Evolutionary conservation across 345 rosid species (phyloP).

Genomic region (Eucalyptus sp.): DNA sequence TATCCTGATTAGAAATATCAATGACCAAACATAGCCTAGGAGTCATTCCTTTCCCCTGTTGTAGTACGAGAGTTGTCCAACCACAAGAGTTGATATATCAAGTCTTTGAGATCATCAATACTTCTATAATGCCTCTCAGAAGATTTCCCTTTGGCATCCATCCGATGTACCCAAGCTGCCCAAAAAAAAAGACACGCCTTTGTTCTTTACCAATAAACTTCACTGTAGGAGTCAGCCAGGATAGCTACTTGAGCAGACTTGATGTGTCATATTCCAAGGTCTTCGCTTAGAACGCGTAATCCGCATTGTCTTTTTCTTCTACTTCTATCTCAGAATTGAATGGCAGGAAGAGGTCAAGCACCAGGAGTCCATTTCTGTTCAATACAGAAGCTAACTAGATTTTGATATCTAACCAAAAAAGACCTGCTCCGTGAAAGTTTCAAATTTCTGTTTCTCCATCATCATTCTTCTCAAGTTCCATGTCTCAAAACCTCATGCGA

Average conservation of each 20-base stretch:
- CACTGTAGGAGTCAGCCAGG: neutral
- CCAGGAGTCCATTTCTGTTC: neutral
- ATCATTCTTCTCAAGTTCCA: neutral
- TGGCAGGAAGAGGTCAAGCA: neutral
- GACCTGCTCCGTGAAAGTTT: neutral
- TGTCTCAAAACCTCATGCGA: neutral
- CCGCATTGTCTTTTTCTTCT: neutral
- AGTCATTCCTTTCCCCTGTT: neutral
- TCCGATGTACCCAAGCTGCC: neutral
- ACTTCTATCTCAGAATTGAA: neutral
- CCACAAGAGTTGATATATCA: neutral
- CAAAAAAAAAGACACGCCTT: neutral
- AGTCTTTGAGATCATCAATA: neutral
- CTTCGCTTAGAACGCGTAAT: neutral
- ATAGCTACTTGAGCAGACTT: neutral
- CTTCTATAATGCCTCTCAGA: neutral
- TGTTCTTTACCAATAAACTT: accelerated
- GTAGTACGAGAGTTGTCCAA: neutral
- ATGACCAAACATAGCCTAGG: neutral
- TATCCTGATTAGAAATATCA: too few species aligned
- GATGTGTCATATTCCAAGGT: neutral
- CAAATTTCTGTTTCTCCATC: neutral
- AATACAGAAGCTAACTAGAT: neutral
- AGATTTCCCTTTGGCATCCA: neutral
- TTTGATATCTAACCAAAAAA: neutral